Percentiles rank a stretch among this genome's conserved stretches.
Evolutionary conservation across 352 stramenopile genomes (phyloP).

Genomic region (Pythium sukuiense): DNA sequence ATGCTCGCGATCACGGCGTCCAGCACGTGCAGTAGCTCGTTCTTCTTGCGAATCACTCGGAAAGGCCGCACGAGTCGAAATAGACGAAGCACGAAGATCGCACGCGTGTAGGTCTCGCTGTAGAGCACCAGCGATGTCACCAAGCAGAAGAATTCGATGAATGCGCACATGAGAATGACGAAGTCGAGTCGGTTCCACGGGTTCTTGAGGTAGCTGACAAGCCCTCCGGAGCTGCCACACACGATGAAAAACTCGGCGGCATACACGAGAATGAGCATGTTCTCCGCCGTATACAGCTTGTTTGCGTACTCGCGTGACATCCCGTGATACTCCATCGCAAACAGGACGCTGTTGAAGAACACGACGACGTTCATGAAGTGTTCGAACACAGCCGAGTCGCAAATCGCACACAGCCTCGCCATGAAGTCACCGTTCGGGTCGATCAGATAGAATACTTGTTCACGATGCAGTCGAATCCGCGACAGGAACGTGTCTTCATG

Average conservation of each 20-base stretch:
- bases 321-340: constrained; percentile 77
- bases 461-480: constrained; percentile 51
- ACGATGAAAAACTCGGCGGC: constrained; percentile 66
- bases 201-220: constrained; percentile 71
- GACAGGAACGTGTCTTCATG: constrained; percentile 61
- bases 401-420: constrained; percentile 47
- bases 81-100: constrained; percentile 76
- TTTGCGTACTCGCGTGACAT: constrained; percentile 59
- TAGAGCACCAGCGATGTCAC: constrained; percentile 57
- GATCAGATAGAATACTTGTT: constrained; percentile 68
- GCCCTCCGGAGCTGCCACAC: constrained; percentile 47
- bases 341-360: constrained; percentile 72
- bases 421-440: constrained; percentile 49
- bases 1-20: constrained; percentile 70
- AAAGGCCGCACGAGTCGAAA: constrained; percentile 81
- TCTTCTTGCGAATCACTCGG: constrained; percentile 73
- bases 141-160: constrained; percentile 69
- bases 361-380: constrained; percentile 78
- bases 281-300: constrained; percentile 62
- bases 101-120: constrained; percentile 62
- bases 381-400: constrained; percentile 65
- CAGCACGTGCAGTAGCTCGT: constrained; percentile 67
- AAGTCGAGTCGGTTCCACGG: constrained; percentile 85
- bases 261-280: constrained; percentile 73
- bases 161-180: constrained; percentile 58